phyloP scores from a whole-genome alignment of 345 rosid species.

The Odontarrhena argentea region DNA sequence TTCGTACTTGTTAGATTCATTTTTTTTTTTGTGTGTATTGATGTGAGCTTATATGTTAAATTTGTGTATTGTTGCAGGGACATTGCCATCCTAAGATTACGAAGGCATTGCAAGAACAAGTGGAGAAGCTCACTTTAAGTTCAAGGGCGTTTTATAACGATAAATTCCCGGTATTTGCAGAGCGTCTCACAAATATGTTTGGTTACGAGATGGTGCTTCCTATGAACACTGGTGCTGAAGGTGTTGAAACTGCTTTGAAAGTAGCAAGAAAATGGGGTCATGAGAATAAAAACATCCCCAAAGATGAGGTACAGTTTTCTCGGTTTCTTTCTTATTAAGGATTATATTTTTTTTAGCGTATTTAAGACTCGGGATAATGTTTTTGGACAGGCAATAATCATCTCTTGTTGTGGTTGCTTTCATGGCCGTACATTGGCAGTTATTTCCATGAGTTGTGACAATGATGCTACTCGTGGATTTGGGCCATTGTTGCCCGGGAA shows the following conservation, averaged over 20 bases:
- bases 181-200: constrained; percentile 74
- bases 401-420: constrained; percentile 97
- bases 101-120: constrained; percentile 83
- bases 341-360: neutral
- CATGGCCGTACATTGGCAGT: constrained; percentile 95
- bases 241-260: constrained; percentile 93
- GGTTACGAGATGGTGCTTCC: constrained; percentile 98
- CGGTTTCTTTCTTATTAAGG: neutral
- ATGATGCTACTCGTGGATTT: constrained; percentile 90
- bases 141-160: constrained; percentile 93
- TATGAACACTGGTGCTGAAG: constrained; percentile 99
- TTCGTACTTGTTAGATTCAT: neutral
- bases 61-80: constrained; percentile 51
- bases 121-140: constrained; percentile 77
- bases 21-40: constrained; percentile 5
- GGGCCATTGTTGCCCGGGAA: constrained; percentile 92
- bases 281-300: constrained; percentile 71
- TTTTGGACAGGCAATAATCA: constrained; percentile 70
- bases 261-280: constrained; percentile 99
- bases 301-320: constrained; percentile 59
- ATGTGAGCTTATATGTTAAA: neutral
- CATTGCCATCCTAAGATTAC: constrained; percentile 94
- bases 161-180: constrained; percentile 76
- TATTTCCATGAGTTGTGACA: constrained; percentile 99
- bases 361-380: neutral